phyloP scores from a whole-genome alignment of 257 asterid genomes.

The Nicotiana undulata region DNA sequence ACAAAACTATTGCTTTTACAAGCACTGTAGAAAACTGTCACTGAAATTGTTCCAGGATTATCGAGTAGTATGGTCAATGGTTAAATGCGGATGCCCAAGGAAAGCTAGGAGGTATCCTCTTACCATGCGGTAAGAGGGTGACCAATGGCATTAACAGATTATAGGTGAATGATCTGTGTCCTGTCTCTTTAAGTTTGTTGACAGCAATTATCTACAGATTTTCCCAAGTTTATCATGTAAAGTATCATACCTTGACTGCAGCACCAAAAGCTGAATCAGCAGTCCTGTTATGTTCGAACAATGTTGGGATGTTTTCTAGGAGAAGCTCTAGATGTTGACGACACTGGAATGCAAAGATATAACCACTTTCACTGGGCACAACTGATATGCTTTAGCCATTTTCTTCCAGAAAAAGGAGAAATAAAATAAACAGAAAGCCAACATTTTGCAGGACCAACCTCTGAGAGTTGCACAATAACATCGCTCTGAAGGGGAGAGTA shows the following conservation, averaged over 20 bases:
- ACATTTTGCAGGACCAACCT: slow-evolving; percentile 39
- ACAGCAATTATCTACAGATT: background rate
- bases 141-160: background rate
- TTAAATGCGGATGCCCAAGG: background rate
- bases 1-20: background rate
- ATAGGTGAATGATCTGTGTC: background rate
- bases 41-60: background rate
- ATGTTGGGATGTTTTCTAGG: slow-evolving; percentile 75
- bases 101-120: slow-evolving; percentile 1
- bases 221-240: no score
- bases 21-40: background rate
- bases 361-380: background rate
- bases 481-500: slow-evolving; percentile 92
- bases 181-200: background rate
- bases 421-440: slow-evolving; percentile 3
- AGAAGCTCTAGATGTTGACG: slow-evolving; percentile 73
- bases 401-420: background rate
- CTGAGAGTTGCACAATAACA: slow-evolving; percentile 79
- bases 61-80: background rate
- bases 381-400: background rate
- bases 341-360: slow-evolving; percentile 42
- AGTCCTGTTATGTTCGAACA: slow-evolving; percentile 66
- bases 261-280: slow-evolving; percentile 95
- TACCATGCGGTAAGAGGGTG: background rate
- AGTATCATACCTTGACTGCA: slow-evolving; percentile 63